These are phyloP conservation scores for Suillus subluteus DNA, from an alignment of 768 basidiomycete species.

Conservation along the genomic window DNA sequence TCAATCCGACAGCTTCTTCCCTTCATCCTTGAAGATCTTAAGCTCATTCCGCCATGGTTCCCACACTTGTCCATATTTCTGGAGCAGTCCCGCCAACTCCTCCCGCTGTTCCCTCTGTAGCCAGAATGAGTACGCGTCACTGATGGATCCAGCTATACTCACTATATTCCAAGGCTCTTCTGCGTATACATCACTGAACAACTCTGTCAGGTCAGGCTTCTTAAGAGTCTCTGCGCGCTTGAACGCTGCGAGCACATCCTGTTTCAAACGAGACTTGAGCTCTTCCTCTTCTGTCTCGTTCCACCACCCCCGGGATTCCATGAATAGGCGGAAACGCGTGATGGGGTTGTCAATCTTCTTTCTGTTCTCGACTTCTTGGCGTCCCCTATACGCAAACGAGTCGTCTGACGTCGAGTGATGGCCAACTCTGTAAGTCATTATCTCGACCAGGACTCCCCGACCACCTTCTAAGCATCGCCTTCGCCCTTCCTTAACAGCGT, in stretches of 20 bases:
- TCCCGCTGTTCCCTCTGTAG: constrained; percentile 79
- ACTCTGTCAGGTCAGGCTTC: constrained; percentile 70
- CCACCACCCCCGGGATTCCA: constrained; percentile 90
- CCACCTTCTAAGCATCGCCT: constrained; percentile 73
- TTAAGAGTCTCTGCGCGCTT: constrained; percentile 73
- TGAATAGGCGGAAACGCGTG: constrained; percentile 79
- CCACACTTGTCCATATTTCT: constrained; percentile 87
- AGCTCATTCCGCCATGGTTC: constrained; percentile 86
- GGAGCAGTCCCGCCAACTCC: constrained; percentile 72
- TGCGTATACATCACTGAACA: constrained; percentile 90
- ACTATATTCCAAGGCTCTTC: constrained; percentile 86
- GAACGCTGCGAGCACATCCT: constrained; percentile 78
- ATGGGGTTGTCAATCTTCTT: constrained; percentile 92
- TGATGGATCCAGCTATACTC: constrained; percentile 35
- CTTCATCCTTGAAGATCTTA: constrained; percentile 72
- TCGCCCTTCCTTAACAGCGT: constrained; percentile 73
- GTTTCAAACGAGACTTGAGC: constrained; percentile 67
- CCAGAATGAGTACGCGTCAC: constrained; percentile 5
- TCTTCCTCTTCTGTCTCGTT: constrained; percentile 70
- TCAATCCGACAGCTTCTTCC: constrained; percentile 55
- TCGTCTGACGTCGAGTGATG: constrained; percentile 97
- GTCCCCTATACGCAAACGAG: constrained; percentile 89
- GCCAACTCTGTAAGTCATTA: constrained; percentile 93
- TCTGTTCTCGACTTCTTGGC: constrained; percentile 89
- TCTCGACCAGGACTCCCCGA: constrained; percentile 83